Conservation (phyloP, 2,329 filamentous ascomycete species). For the Colletotrichum acutatum region DNA sequence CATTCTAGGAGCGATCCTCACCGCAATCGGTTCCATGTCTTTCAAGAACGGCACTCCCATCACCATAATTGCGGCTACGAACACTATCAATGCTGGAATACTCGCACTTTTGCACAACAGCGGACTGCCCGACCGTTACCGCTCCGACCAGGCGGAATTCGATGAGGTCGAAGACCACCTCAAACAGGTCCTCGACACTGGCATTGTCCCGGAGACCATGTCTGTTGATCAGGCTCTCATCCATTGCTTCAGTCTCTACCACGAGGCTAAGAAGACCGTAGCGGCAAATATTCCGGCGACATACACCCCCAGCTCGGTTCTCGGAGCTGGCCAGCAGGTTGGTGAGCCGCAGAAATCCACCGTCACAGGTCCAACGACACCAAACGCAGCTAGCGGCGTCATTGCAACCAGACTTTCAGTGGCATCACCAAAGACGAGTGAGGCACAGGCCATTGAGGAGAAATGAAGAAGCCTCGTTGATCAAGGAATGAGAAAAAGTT, state of each 20-base stretch:
- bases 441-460: not conserved
- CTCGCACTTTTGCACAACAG: slow-evolving; percentile 65
- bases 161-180: slow-evolving; percentile 61
- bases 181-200: slow-evolving; percentile 60
- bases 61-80: slow-evolving; percentile 58
- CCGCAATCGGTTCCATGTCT: slow-evolving; percentile 59
- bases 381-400: slow-evolving; percentile 14
- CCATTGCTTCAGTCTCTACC: slow-evolving; percentile 58
- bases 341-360: slow-evolving; percentile 8
- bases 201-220: slow-evolving; percentile 54
- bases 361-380: slow-evolving; percentile 5
- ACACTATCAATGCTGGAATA: slow-evolving; percentile 61
- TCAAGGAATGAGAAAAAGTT: not conserved
- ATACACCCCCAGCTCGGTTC: slow-evolving; percentile 43
- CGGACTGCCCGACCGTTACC: slow-evolving; percentile 62
- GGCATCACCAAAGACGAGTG: not conserved
- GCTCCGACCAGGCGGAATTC: slow-evolving; percentile 61
- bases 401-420: slow-evolving; percentile 23
- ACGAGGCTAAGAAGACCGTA: slow-evolving; percentile 58
- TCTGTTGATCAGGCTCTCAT: slow-evolving; percentile 58
- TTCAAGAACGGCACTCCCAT: slow-evolving; percentile 52
- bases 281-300: slow-evolving; percentile 58
- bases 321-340: slow-evolving; percentile 16
- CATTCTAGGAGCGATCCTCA: slow-evolving; percentile 59
- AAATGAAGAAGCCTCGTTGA: not conserved